Base-by-base conservation (phyloP, 2,329 filamentous ascomycete genomes). In the Xylariaceae sp. region DNA sequence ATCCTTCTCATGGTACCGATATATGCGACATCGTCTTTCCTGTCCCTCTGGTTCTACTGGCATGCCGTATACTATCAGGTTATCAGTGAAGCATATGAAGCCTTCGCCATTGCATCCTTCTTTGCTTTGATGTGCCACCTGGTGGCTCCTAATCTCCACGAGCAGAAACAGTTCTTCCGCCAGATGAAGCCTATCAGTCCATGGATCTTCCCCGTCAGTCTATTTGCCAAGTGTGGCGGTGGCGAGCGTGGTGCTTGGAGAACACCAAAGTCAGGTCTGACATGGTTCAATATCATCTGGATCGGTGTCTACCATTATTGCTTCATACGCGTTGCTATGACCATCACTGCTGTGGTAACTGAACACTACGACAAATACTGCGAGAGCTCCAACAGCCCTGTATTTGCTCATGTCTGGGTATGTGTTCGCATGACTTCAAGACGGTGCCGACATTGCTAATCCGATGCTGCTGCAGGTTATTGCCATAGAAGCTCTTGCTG, bases 271-370 rank as follows among this genome's bases (percentile, higher is more conserved):
- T 94, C 88, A 73, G 90, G 91, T 1, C 76, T 95, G 72, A 95
- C 90, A 0, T 94, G 90, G 90, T 95, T 95, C 76, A 96, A 96
- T 72, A 85, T 92, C 61, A 81, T 92, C 66, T 94, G 88, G 88
- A 82, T 89, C 51, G 86, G 87, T 56, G 81, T 94, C 57, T 95
- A 92, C 74, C 90, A 95, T 69, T 95, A 94, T 75, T 92, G 89
- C 75, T 86, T 93, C 68, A 84, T 93, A 63, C 85, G 89, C 51
- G 87, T 93, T 15, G 75, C 87, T 68, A 90, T 92, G 81, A 94
- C 90, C 37, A 80, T 93, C 60, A 84, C 89, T 13, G 87, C 90
- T 0, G 88, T 94, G 17, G 74, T 89, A 42, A 85, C 88, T 0
- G 84, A 96, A 72, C 82, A 86, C 58, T 82, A 82, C 63, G 82